Percentiles rank a stretch among this genome's conserved stretches.
phyloP scores from a whole-genome alignment of 306 rosid genomes.

The Citrullus colocynthis region DNA sequence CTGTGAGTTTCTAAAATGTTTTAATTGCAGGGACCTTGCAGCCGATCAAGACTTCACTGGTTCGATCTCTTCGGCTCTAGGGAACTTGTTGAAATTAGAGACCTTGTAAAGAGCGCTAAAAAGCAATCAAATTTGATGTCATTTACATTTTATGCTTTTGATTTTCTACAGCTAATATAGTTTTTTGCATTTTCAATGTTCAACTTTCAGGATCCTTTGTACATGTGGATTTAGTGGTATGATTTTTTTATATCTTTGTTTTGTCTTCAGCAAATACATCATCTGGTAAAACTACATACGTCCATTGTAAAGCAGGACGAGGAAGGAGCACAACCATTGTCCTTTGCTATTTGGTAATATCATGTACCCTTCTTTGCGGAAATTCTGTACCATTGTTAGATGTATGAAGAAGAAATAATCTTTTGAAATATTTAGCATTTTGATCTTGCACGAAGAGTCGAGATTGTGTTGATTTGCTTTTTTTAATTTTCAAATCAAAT shows the following conservation, averaged over 20 bases:
- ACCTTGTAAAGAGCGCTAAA: conserved; percentile 53
- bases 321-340: conserved; percentile 96
- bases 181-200: background rate
- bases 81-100: conserved; percentile 30
- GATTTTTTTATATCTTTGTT: background rate
- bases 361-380: background rate
- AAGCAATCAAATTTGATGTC: background rate
- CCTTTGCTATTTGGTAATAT: conserved; percentile 86
- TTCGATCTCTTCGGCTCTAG: conserved; percentile 36
- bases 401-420: background rate
- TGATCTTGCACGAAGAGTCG: background rate
- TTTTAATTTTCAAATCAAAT: conserved; percentile 36
- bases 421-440: background rate
- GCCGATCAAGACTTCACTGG: conserved; percentile 44
- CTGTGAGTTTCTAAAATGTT: conserved; percentile 10
- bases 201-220: conserved; percentile 55
- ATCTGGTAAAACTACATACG: conserved; percentile 73
- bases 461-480: conserved; percentile 4
- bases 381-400: background rate
- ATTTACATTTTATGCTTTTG: background rate
- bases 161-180: background rate
- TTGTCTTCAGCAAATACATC: conserved; percentile 39
- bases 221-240: conserved; percentile 72
- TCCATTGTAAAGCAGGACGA: conserved; percentile 97
- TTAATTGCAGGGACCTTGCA: conserved; percentile 47